phyloP scores from a whole-genome alignment of 176 grass and related monocot genomes.

The Areca catechu region DNA sequence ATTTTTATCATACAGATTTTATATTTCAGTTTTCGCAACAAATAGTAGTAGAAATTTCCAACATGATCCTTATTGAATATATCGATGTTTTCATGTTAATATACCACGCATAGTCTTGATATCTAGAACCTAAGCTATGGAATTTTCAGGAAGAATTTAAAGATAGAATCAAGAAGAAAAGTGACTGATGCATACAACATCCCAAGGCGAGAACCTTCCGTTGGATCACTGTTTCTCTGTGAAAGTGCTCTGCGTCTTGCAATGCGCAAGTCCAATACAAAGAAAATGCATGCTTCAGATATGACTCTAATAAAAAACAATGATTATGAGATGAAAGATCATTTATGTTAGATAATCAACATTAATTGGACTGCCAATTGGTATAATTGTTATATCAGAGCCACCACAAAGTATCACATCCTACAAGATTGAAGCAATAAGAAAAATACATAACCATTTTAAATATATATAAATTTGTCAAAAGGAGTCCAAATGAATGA shows the following conservation, averaged over 20 bases:
- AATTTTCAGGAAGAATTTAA: background rate
- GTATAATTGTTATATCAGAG: constrained; percentile 88
- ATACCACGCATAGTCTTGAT: background rate
- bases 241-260: constrained; percentile 94
- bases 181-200: constrained; percentile 47
- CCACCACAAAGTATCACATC: constrained; percentile 99
- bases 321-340: too few species aligned
- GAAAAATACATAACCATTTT: constrained; percentile 12
- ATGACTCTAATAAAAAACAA: constrained; percentile 1
- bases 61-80: too few species aligned
- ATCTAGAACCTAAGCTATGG: background rate
- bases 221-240: constrained; percentile 83
- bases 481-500: constrained; percentile 11
- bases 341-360: too few species aligned
- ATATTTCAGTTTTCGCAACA: too few species aligned
- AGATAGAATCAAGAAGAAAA: background rate
- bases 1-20: too few species aligned
- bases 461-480: background rate
- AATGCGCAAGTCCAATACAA: background rate
- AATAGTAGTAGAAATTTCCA: too few species aligned
- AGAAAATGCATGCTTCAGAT: constrained; percentile 9
- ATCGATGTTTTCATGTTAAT: too few species aligned
- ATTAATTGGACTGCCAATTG: constrained; percentile 42
- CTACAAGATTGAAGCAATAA: constrained; percentile 36
- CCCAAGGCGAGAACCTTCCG: constrained; percentile 93